Percentiles rank a stretch among this genome's conserved stretches.
phyloP scores from a whole-genome alignment of 139 green algal genomes.

The Eudorina sp. region DNA sequence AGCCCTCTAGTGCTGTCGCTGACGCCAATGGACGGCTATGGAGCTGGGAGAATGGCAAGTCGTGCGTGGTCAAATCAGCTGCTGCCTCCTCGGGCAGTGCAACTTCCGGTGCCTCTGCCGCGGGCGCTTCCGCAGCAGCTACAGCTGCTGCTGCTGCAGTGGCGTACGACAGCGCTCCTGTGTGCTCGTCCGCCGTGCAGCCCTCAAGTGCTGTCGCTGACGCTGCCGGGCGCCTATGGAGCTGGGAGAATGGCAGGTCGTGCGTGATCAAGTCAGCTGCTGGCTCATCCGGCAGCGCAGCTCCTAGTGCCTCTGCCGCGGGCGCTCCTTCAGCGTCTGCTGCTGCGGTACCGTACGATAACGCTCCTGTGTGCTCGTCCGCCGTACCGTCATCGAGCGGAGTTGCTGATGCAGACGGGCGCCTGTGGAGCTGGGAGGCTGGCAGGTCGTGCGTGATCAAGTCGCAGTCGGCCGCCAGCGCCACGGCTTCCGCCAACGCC shows the following conservation, averaged over 20 bases:
- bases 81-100: neutral
- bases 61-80: neutral
- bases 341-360: neutral
- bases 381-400: neutral
- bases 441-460: neutral
- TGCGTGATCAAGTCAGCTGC: neutral
- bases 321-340: neutral
- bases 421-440: neutral
- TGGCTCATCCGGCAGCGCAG: neutral
- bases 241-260: neutral
- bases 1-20: neutral
- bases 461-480: neutral
- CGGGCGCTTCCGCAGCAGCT: neutral
- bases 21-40: neutral
- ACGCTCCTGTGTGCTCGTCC: neutral
- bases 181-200: neutral
- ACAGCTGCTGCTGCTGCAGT: neutral
- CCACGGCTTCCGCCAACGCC: neutral
- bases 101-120: neutral
- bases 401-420: neutral
- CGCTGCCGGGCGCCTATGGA: neutral
- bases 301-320: neutral
- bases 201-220: neutral
- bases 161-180: neutral
- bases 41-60: slow-evolving; percentile 1